These are phyloP conservation scores for Dalbergia cochinchinensis DNA, from an alignment of 306 rosid genomes.

Conservation along the genomic window DNA sequence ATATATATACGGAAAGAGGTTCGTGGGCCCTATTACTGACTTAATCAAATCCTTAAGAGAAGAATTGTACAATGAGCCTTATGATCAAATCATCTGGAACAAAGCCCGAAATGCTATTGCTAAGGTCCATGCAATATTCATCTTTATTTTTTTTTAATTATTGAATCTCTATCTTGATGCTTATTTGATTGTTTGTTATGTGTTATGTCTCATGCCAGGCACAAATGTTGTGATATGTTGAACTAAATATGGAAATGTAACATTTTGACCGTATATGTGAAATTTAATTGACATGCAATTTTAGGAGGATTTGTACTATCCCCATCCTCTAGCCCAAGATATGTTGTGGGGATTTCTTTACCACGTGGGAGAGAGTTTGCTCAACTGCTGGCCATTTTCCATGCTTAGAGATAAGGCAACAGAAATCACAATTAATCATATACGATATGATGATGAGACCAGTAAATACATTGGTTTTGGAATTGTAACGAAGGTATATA, in stretches of 20 bases:
- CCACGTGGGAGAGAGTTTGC: slow-evolving; percentile 63
- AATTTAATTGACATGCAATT: slow-evolving; percentile 20
- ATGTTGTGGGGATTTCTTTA: slow-evolving; percentile 69
- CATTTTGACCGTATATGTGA: neutral
- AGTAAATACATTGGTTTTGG: slow-evolving; percentile 76
- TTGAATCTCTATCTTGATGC: neutral
- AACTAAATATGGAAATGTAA: too few species aligned
- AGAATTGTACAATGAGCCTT: too few species aligned
- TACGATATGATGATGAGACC: slow-evolving; percentile 72
- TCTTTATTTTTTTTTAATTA: too few species aligned
- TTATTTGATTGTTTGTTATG: neutral
- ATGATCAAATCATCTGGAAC: too few species aligned
- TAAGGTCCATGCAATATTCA: too few species aligned
- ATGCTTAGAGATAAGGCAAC: slow-evolving; percentile 64
- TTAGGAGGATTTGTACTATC: slow-evolving; percentile 79
- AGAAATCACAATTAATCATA: slow-evolving; percentile 58
- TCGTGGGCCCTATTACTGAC: too few species aligned
- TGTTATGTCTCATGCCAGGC: neutral
- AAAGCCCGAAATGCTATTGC: too few species aligned
- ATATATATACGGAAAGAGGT: too few species aligned
- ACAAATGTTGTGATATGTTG: neutral
- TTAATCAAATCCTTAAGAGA: too few species aligned
- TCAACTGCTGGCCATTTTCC: slow-evolving; percentile 65
- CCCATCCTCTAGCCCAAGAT: slow-evolving; percentile 77
- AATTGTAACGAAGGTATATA: slow-evolving; percentile 60